These are phyloP conservation scores for Salmacisia buchloeana DNA, from an alignment of 1,284 basidiomycete species.

Conservation along the genomic window DNA sequence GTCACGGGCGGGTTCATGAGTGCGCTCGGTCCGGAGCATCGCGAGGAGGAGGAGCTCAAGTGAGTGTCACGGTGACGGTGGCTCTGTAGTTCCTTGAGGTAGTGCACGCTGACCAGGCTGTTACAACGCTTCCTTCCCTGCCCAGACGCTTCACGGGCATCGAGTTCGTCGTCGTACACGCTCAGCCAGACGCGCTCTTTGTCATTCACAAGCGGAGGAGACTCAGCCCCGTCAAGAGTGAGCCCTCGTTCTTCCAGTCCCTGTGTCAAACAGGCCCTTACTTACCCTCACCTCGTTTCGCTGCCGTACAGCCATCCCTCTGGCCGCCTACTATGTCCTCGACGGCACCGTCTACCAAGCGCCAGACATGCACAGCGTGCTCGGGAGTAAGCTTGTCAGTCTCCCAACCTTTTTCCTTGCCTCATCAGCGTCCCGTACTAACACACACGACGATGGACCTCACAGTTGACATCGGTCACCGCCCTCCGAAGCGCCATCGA, in stretches of 20 bases:
- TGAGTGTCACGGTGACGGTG: neutral
- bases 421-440: neutral
- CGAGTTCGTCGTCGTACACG: constrained; percentile 41
- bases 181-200: constrained; percentile 25
- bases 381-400: constrained; percentile 35
- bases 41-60: constrained; percentile 28
- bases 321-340: constrained; percentile 42
- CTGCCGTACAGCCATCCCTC: constrained; percentile 17
- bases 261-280: neutral
- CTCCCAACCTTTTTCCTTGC: neutral
- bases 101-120: neutral
- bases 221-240: constrained; percentile 13
- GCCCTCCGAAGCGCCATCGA: constrained; percentile 25
- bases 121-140: too few species aligned
- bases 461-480: constrained; percentile 35
- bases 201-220: constrained; percentile 40
- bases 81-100: neutral
- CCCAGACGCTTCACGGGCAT: constrained; percentile 33
- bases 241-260: neutral
- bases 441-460: neutral
- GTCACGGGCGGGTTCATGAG: constrained; percentile 10
- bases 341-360: constrained; percentile 43
- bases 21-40: constrained; percentile 12
- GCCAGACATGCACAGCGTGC: constrained; percentile 39
- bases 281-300: neutral